phyloP scores from a whole-genome alignment of 192 early-diverging fungal genomes.

The Kappamyces sp. region DNA sequence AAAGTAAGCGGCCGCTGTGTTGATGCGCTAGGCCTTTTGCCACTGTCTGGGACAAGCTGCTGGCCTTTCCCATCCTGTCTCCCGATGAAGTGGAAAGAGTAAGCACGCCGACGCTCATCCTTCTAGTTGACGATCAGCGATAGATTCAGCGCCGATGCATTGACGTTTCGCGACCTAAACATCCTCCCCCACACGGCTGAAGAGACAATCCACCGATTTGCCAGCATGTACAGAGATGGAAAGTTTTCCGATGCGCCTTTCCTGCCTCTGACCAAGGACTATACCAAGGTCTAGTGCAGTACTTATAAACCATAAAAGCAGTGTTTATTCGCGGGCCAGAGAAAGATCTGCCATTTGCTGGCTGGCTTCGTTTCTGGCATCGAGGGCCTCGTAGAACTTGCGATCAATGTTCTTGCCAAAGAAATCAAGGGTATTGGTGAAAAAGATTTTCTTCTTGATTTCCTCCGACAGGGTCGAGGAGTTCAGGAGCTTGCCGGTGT shows the following conservation, averaged over 20 bases:
- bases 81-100: slow-evolving; percentile 83
- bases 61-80: slow-evolving; percentile 71
- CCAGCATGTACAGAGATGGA: slow-evolving; percentile 67
- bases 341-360: no score
- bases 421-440: no score
- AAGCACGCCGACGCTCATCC: slow-evolving; percentile 14
- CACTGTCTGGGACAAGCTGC: slow-evolving; percentile 46
- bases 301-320: background rate
- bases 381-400: no score
- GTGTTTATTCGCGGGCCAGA: no score
- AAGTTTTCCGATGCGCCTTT: slow-evolving; percentile 30
- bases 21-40: slow-evolving; percentile 40
- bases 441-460: no score
- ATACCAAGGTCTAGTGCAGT: background rate
- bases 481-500: background rate
- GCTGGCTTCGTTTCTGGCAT: no score
- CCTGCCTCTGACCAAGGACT: slow-evolving; percentile 27
- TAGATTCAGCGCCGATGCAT: slow-evolving; percentile 55
- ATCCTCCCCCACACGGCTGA: slow-evolving; percentile 78
- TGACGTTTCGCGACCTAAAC: slow-evolving; percentile 80
- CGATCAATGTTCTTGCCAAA: no score
- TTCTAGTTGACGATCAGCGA: slow-evolving; percentile 65
- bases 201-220: slow-evolving; percentile 72
- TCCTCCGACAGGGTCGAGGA: background rate
- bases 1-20: slow-evolving; percentile 34